Base-by-base conservation (phyloP, 805 yeast species). In the Candida silvatica region DNA sequence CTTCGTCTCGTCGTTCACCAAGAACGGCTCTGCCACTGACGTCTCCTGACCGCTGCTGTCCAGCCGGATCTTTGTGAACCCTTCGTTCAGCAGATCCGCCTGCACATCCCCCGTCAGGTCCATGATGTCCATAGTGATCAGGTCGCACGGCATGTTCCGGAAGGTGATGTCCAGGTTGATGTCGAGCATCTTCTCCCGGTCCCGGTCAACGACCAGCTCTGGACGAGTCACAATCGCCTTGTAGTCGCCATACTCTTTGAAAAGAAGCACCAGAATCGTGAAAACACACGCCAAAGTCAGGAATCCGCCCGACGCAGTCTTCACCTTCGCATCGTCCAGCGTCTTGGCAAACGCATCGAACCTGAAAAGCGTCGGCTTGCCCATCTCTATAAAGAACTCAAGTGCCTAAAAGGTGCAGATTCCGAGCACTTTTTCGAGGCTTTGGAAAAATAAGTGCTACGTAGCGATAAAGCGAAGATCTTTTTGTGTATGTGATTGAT, bases 281-380 rank as follows among this genome's bases (percentile, higher is more conserved):
- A 75, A 34, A 3, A 75, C 49, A 49, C 96, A 81, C 3, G 74
- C 61, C 28, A 92, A 49, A 3, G 97, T 86, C 49, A 92, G 83
- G 19, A 86, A 48, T 2, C 96, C 98, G 35, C 98, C 98, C 6
- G 90, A 69, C 4, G 90, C 70, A 4, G 98, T 92, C 42, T 82
- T 77, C 41, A 92, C 74, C 34, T 84, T 72, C 6, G 94, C 94
- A 56, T 92, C 98, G 51, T 90, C 97, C 24, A 85, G 88, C 4
- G 97, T 84, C 59, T 88, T 90, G 20, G 94, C 73, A 54, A 90
- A 88, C n/a, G 90, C 94, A 58, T 88, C 97, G 39, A 83, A 62
- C 29, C 79, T 74, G 32, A 83, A 53, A 43, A 77, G 58, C 41
- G 50, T 46, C 18, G 56, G 51, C 18, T 17, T 32, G 9, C 35